Evolutionary conservation across 768 basidiomycete species (phyloP).

Genomic region (Myochromella boudieri): DNA sequence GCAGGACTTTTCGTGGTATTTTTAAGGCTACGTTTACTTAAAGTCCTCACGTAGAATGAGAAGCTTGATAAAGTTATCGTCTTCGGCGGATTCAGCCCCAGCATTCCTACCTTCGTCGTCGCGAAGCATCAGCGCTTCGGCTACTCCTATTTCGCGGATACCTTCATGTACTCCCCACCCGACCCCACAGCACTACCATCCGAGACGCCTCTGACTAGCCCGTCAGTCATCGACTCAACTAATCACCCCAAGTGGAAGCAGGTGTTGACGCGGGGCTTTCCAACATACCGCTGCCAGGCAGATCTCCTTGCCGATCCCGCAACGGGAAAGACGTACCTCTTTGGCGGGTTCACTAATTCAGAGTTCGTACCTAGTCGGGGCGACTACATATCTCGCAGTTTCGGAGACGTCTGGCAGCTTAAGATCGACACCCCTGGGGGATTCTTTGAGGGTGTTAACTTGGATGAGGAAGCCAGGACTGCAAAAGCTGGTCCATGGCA

Average conservation of each 20-base stretch:
- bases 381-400: constrained; percentile 24
- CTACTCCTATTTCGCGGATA: constrained; percentile 42
- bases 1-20: constrained; percentile 1
- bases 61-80: constrained; percentile 33
- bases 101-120: constrained; percentile 21
- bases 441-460: constrained; percentile 33
- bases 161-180: constrained; percentile 32
- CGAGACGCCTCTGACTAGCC: constrained; percentile 6
- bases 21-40: neutral
- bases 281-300: constrained; percentile 37
- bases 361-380: constrained; percentile 32
- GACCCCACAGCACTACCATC: constrained; percentile 12
- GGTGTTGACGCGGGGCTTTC: constrained; percentile 40
- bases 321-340: constrained; percentile 37
- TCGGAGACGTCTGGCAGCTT: constrained; percentile 40
- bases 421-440: constrained; percentile 34
- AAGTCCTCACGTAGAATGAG: constrained; percentile 25
- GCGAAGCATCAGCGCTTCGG: constrained; percentile 20
- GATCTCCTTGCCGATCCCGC: constrained; percentile 31
- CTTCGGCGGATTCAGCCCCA: constrained; percentile 39
- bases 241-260: constrained; percentile 31
- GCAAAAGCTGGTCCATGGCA: constrained; percentile 39
- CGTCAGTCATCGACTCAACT: constrained; percentile 2
- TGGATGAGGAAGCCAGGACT: constrained; percentile 35
- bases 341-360: constrained; percentile 40